phyloP scores from a whole-genome alignment of 371 early-diverging fungal genomes.

The Mortierella sp. region DNA sequence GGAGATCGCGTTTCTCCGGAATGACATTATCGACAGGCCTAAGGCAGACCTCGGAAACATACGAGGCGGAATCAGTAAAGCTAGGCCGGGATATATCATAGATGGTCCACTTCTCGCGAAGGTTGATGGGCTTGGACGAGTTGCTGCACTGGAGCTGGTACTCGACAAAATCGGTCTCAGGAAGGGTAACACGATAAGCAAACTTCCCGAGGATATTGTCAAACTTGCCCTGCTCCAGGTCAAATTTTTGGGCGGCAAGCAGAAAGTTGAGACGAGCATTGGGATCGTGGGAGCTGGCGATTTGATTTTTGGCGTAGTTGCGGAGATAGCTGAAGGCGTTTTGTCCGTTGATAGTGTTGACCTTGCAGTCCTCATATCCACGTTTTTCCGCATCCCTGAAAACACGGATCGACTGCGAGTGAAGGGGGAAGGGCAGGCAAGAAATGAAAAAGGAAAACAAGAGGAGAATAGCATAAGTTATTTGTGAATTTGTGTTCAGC shows the following conservation, averaged over 20 bases:
- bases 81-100: neutral
- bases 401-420: slow-evolving; percentile 10
- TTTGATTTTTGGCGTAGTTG: slow-evolving; percentile 18
- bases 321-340: slow-evolving; percentile 1
- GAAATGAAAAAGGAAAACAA: neutral
- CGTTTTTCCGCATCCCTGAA: neutral
- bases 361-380: slow-evolving; percentile 21
- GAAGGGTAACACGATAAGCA: slow-evolving; percentile 6
- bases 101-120: slow-evolving; percentile 18
- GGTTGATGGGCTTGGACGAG: neutral
- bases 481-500: too few species aligned
- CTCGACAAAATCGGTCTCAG: slow-evolving; percentile 6
- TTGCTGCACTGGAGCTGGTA: slow-evolving; percentile 16
- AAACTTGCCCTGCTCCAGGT: too few species aligned
- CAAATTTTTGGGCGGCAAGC: slow-evolving; percentile 13
- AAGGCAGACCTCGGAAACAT: slow-evolving; percentile 11
- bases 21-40: neutral
- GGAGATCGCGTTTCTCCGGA: neutral
- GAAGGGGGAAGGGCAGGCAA: neutral
- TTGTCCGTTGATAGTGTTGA: slow-evolving; percentile 7
- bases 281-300: slow-evolving; percentile 22
- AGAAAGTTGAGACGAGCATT: slow-evolving; percentile 20
- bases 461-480: too few species aligned
- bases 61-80: slow-evolving; percentile 11
- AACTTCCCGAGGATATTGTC: slow-evolving; percentile 9